Base-by-base conservation (phyloP, 2,329 filamentous ascomycete genomes). In the Helotiales sp. region DNA sequence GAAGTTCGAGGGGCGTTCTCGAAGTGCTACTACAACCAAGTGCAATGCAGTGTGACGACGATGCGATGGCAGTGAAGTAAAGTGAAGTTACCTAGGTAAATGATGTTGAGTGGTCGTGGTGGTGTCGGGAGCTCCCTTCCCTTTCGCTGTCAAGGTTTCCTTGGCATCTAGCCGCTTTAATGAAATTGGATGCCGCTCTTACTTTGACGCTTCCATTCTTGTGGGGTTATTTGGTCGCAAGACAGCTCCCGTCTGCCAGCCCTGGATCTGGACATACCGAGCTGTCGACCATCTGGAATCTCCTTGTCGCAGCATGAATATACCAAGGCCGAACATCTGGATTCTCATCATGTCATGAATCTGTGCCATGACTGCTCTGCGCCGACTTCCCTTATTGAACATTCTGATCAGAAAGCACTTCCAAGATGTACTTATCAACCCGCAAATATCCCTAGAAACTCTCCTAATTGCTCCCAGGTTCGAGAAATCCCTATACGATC, bases 401-500 rank as follows among this genome's bases (percentile, higher is more conserved):
- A 30, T 24, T 37, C 13, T n/a, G 22, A 59, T 10, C 8, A 10
- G 11, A 28, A 32, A 22, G 22, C 2, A 2, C 20, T n/a, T 20
- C 10, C 54, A 65, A 65, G 32, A 65, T 65, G 63, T 65, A 60
- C 47, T 32, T 32, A 32, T 54, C 13, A 24, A n/a, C n/a, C 60
- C 10, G 11, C 13, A 15, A 17, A 10, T 6, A 10, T 45, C 15
- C 13, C 10, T 20, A 30, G n/a, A 32, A 4, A 1, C 40, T 49
- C 24, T 49, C 32, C 45, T 49, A 45, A 63, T 24, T 20, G 15
- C 20, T 45, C 37, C 6, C 54, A 98, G 94, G 96, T 99, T 99
- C 83, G 96, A 99, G 81, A 99, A 99, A 82, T 97, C 96, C 49
- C 88, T 99, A 22, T 97, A 97, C 81, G 95, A 98, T 88, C 94